phyloP scores from a whole-genome alignment of 2,329 filamentous ascomycete genomes.

The Venturia effusa region DNA sequence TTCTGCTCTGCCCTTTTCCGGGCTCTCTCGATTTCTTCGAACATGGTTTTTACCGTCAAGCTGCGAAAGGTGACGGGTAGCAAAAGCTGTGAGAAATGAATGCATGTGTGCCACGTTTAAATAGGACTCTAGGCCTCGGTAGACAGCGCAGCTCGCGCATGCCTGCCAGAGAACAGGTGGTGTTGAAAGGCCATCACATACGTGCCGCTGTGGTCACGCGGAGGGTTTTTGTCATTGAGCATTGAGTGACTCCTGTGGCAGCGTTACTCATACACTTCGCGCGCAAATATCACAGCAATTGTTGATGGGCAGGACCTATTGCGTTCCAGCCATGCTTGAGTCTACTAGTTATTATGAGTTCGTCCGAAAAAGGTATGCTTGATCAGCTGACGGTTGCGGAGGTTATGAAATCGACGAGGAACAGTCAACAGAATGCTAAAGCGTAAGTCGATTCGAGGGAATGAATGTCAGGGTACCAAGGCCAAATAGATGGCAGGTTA shows the following conservation, averaged over 20 bases:
- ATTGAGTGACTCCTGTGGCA: neutral
- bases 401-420: neutral
- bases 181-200: neutral
- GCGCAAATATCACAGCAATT: neutral
- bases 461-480: neutral
- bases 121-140: neutral
- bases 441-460: neutral
- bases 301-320: neutral
- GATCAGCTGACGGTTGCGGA: neutral
- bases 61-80: neutral
- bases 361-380: neutral
- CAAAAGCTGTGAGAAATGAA: neutral
- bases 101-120: neutral
- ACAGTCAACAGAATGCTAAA: neutral
- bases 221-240: neutral
- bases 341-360: neutral
- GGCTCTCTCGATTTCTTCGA: slow-evolving; percentile 1
- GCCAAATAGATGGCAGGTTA: too few relatives aligned
- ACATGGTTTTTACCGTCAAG: neutral
- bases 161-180: neutral
- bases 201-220: neutral
- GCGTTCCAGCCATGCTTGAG: neutral
- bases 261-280: neutral
- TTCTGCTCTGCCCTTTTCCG: neutral
- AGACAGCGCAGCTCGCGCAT: neutral